These are phyloP conservation scores for Acanthamoeba healyi DNA, from an alignment of 208 protist species.

Conservation along the genomic window DNA sequence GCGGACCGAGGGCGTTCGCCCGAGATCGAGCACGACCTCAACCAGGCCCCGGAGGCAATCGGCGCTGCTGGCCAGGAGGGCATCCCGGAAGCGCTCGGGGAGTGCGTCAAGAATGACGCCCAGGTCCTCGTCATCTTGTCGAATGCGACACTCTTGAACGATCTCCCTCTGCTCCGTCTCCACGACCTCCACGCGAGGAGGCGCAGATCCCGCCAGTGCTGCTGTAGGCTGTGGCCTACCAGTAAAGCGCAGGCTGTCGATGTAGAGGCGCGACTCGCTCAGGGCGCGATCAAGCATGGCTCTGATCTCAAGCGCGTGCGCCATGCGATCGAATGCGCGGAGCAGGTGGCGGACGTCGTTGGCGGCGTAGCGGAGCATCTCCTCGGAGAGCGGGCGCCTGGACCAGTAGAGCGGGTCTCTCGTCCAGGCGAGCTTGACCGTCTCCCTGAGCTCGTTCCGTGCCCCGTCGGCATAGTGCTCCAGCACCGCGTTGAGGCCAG, in stretches of 20 bases:
- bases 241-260: neutral
- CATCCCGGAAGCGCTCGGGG: neutral
- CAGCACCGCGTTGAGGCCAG: slow-evolving; percentile 25
- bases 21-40: slow-evolving; percentile 59
- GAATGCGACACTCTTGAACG: neutral
- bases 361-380: neutral
- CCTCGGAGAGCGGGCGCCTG: neutral
- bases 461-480: neutral
- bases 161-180: neutral
- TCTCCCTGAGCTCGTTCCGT: slow-evolving; percentile 5
- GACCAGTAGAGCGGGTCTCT: neutral
- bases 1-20: neutral
- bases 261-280: neutral
- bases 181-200: neutral
- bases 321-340: neutral
- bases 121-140: neutral
- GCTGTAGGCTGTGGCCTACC: neutral
- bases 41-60: neutral
- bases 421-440: neutral
- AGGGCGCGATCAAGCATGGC: neutral
- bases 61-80: neutral
- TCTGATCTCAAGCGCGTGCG: neutral
- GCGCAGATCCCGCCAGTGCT: neutral
- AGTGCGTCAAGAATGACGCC: neutral
- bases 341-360: neutral